Evolutionary conservation across 176 grass and related monocot species (phyloP).

Genomic region (Carex pumila): DNA sequence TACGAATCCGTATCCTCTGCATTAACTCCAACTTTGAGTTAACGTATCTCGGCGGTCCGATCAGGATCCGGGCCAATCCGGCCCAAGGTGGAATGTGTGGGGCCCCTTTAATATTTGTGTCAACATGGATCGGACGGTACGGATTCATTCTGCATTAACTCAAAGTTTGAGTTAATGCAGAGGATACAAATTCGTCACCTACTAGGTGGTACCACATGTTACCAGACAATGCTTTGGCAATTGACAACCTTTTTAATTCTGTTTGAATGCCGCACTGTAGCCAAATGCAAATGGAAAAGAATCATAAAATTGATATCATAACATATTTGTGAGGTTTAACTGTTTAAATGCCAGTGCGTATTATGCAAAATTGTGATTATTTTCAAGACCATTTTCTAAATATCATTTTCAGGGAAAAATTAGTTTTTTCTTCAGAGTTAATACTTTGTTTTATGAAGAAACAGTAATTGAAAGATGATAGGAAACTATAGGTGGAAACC

Average conservation of each 20-base stretch:
- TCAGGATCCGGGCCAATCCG: too few relatives aligned
- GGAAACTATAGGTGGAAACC: constrained; percentile 67
- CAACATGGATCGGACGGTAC: too few relatives aligned
- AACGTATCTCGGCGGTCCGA: too few relatives aligned
- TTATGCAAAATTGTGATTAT: not conserved
- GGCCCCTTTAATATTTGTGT: too few relatives aligned
- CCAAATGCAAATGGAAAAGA: not conserved
- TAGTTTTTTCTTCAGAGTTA: not conserved
- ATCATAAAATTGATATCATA: not conserved
- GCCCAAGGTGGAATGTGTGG: too few relatives aligned
- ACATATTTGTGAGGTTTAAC: not conserved
- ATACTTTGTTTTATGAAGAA: not conserved
- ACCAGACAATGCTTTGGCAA: not conserved
- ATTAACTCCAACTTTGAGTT: too few relatives aligned
- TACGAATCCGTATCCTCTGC: too few relatives aligned
- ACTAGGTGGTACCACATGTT: not conserved
- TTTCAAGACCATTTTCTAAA: not conserved
- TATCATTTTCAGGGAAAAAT: not conserved
- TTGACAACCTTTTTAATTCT: not conserved
- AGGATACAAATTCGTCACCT: too few relatives aligned
- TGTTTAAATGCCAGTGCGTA: not conserved
- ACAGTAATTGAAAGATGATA: not conserved
- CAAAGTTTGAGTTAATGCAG: too few relatives aligned
- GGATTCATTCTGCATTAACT: too few relatives aligned
- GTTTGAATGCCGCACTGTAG: not conserved